Evolutionary conservation across 2,329 filamentous ascomycete species (phyloP), one percentile per base, ranked within the genome.

Genomic region (Rhytidhysteron rufulum): DNA sequence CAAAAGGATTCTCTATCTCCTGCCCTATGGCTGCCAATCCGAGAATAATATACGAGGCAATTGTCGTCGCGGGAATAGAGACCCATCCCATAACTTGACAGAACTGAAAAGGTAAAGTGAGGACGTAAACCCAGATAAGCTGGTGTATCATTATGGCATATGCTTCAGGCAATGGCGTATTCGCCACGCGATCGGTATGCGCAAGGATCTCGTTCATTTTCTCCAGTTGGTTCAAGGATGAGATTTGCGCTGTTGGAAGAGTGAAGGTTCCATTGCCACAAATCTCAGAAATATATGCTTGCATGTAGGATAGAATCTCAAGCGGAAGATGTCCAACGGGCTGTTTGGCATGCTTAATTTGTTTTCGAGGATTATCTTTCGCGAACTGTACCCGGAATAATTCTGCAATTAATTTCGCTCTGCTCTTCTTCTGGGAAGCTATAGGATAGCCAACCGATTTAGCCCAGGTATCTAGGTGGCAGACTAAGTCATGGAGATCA

Each of bases 1-100:
- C 85, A 61, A 90, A 89, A 5, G 86, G 86, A 56, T 89, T 86
- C 65, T 90, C 86, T 47, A 90, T 83, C 65, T 89, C 85, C 48
- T 78, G 78, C 30, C 85, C 85, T 54, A 89, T 88, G 49, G 77
- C 72, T 4, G 78, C 74, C 32, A 90, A 77, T 24, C 84, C 85
- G 45, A 89, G 77, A 58, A 90, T 88, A 51, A 90, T 89, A 63
- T 88, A 89, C 4, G 83, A 79, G 3, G 81, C 82, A 17, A 46
- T 13, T 11, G 88, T 69, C 25, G 82, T 84, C 30, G 79, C 85
- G 0, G 86, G 86, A 48, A 90, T 88, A 18, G 85, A 80, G 43
- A 86, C 72, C 80, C 82, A 89, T 2, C 62, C 47, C 1, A 89
- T 75, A 3, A 63, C 59, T 0, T 55, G 53, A 51, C 78, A 75